Conservation (phyloP, 1,139 yeast species). For the Scheffersomyces parashehatae region DNA sequence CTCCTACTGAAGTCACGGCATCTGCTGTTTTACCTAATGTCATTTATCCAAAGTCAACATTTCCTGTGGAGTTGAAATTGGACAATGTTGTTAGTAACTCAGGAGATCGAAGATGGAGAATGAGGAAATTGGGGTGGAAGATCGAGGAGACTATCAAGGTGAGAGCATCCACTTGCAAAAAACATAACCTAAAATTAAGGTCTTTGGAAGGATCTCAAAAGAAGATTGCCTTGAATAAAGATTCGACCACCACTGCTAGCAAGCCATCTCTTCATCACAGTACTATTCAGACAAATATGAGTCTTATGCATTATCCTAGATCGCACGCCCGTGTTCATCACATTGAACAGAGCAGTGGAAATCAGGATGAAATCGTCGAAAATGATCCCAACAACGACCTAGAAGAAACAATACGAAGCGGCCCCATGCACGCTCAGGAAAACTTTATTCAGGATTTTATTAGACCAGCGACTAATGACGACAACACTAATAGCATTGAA, state of each 20-base stretch:
- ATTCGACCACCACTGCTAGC: constrained; percentile 11
- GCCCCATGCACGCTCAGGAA: constrained; percentile 27
- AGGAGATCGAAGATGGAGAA: constrained; percentile 78
- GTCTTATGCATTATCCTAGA: constrained; percentile 16
- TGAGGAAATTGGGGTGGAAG: constrained; percentile 87
- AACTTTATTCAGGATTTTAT: constrained; percentile 34
- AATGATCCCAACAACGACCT: constrained; percentile 12
- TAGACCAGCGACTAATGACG: neutral
- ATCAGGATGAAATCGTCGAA: constrained; percentile 8
- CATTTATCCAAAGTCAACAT: constrained; percentile 81
- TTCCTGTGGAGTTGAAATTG: constrained; percentile 77
- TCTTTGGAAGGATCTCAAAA: constrained; percentile 48
- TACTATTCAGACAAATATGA: constrained; percentile 36
- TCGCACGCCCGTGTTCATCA: constrained; percentile 8
- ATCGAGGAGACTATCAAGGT: constrained; percentile 80
- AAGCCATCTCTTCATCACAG: constrained; percentile 36
- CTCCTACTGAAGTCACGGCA: constrained; percentile 91
- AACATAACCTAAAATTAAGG: constrained; percentile 52
- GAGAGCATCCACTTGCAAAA: constrained; percentile 55
- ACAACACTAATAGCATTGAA: too few relatives aligned
- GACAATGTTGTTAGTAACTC: constrained; percentile 66
- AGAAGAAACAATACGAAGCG: constrained; percentile 22
- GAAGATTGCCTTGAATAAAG: constrained; percentile 13
- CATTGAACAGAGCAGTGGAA: constrained; percentile 5
- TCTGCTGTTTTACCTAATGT: constrained; percentile 86